Percentiles rank a stretch among this genome's conserved stretches.
Conservation (phyloP, 2,329 filamentous ascomycete species). For the Sclerotinia subarctica region DNA sequence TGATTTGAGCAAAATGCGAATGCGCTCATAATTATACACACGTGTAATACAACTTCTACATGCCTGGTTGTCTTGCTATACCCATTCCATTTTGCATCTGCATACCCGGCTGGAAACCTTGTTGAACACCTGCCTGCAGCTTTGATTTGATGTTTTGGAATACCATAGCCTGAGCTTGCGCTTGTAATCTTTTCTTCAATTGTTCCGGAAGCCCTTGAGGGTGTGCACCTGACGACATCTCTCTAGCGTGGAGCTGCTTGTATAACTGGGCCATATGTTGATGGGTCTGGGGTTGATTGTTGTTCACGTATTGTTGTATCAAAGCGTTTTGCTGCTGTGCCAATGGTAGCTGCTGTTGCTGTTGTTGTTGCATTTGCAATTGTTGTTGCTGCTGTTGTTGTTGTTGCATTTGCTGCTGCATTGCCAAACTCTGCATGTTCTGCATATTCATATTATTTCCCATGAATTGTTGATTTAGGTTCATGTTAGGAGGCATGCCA, state of each 20-base stretch:
- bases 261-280: neutral
- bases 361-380: neutral
- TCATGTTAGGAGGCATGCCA: conserved; percentile 18
- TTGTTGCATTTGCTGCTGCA: conserved; percentile 8
- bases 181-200: conserved; percentile 2
- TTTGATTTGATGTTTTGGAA: neutral
- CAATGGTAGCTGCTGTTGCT: conserved; percentile 6
- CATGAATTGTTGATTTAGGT: conserved; percentile 19
- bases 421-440: conserved; percentile 15
- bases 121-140: conserved; percentile 13
- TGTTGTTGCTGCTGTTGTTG: conserved; percentile 5
- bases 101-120: conserved; percentile 30
- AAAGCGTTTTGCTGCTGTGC: neutral
- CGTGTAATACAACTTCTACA: conserved; percentile 7
- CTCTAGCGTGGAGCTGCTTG: neutral
- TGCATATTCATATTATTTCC: conserved; percentile 14
- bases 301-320: conserved; percentile 7
- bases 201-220: conserved; percentile 1
- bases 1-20: neutral
- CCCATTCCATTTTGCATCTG: conserved; percentile 36
- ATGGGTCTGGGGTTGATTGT: neutral
- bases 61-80: conserved; percentile 28
- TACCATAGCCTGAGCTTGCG: neutral
- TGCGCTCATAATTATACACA: neutral
- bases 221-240: neutral